These are phyloP conservation scores for Fusarium subglutinans DNA, from an alignment of 2,329 filamentous ascomycete genomes.

Conservation along the genomic window DNA sequence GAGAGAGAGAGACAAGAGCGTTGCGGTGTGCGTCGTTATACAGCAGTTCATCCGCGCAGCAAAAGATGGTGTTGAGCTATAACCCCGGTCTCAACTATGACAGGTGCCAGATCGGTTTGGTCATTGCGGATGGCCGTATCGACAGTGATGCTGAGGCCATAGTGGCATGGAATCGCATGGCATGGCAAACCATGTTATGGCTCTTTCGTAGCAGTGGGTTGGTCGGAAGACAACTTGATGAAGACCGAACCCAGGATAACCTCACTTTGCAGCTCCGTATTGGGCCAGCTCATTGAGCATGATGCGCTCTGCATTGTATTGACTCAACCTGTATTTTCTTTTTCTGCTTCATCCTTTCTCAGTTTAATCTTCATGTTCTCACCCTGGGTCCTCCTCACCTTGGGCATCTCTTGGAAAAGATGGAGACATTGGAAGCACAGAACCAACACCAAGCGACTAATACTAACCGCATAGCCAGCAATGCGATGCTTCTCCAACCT, in stretches of 20 bases:
- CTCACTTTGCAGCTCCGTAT: constrained; percentile 20
- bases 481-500: constrained; percentile 26
- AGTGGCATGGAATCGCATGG: constrained; percentile 18
- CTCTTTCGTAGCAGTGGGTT: constrained; percentile 5
- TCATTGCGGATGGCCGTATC: constrained; percentile 12
- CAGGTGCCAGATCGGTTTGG: constrained; percentile 36
- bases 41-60: constrained; percentile 28
- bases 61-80: constrained; percentile 15
- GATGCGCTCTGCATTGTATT: constrained; percentile 22
- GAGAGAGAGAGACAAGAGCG: constrained; percentile 26
- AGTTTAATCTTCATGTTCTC: neutral
- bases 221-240: constrained; percentile 13
- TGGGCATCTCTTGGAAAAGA: constrained; percentile 22
- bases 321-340: constrained; percentile 20
- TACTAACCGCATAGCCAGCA: constrained; percentile 16
- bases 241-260: constrained; percentile 25
- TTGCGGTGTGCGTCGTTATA: constrained; percentile 35
- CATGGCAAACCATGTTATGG: constrained; percentile 8
- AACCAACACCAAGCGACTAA: constrained; percentile 15
- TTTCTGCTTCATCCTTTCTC: constrained; percentile 10
- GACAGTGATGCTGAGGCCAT: constrained; percentile 33
- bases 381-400: neutral
- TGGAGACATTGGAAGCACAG: constrained; percentile 20
- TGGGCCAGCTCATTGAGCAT: constrained; percentile 29
- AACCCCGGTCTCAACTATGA: constrained; percentile 26